Evolutionary conservation across 169 alveolate genomes (phyloP).

Genomic region (Plasmodium falciparum): DNA sequence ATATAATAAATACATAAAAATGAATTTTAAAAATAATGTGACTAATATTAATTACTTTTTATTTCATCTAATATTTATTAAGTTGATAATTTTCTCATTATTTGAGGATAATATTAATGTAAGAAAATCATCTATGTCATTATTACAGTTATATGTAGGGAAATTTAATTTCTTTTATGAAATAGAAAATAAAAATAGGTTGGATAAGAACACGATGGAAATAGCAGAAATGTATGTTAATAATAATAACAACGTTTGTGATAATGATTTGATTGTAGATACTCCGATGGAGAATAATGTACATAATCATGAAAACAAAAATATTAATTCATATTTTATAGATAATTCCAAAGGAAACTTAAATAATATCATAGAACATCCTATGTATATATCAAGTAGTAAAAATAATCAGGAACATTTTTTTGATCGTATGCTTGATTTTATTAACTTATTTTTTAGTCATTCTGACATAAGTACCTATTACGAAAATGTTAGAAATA

Average conservation of each 20-base stretch:
- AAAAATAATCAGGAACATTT: slow-evolving; percentile 13
- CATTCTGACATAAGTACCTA: slow-evolving; percentile 32
- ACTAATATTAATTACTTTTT: slow-evolving; percentile 15
- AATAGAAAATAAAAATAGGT: neutral
- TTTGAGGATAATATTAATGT: slow-evolving; percentile 61
- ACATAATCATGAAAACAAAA: too few relatives aligned
- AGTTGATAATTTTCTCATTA: slow-evolving; percentile 43
- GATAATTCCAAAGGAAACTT: neutral
- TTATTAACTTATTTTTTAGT: slow-evolving; percentile 35
- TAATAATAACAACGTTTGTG: neutral
- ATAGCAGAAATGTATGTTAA: neutral
- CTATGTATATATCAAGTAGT: neutral
- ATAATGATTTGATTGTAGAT: neutral
- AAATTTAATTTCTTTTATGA: slow-evolving; percentile 61
- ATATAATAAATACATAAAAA: slow-evolving; percentile 36
- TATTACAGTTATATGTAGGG: slow-evolving; percentile 44
- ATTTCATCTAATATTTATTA: slow-evolving; percentile 49
- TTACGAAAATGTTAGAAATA: slow-evolving; percentile 31
- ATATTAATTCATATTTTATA: too few relatives aligned
- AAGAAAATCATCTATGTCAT: slow-evolving; percentile 70
- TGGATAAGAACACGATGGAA: neutral
- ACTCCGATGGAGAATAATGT: neutral
- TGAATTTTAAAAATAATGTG: slow-evolving; percentile 12
- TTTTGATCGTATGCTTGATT: slow-evolving; percentile 9
- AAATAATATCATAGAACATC: neutral